phyloP scores from a whole-genome alignment of 1,284 basidiomycete species.

The Apiotrichum siamense region DNA sequence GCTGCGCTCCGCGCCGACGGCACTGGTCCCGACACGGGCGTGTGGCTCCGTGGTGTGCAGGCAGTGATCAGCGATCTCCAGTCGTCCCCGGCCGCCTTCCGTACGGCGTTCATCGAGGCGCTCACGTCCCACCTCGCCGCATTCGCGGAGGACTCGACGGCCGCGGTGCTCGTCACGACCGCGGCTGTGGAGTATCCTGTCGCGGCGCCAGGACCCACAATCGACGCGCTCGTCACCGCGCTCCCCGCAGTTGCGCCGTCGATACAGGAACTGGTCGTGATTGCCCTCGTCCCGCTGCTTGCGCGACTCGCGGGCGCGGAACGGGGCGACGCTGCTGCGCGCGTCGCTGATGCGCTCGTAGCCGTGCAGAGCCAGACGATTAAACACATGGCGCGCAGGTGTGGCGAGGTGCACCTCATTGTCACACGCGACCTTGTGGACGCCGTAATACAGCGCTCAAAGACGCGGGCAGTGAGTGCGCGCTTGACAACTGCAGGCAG shows the following conservation, averaged over 20 bases:
- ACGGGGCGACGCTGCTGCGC: neutral
- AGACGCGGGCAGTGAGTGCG: constrained; percentile 17
- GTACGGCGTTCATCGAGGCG: neutral
- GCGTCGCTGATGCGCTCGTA: neutral
- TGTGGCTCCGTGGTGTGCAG: constrained; percentile 26
- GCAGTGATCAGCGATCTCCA: constrained; percentile 11
- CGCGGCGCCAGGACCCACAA: neutral
- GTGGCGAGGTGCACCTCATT: constrained; percentile 14
- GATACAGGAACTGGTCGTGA: constrained; percentile 27
- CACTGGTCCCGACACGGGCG: neutral
- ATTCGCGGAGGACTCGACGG: constrained; percentile 3
- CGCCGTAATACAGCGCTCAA: constrained; percentile 7
- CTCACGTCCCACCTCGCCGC: neutral
- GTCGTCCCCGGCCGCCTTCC: neutral
- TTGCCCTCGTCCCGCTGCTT: constrained; percentile 18
- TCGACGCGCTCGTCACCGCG: constrained; percentile 1
- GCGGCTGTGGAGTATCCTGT: constrained; percentile 14
- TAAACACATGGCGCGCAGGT: constrained; percentile 16
- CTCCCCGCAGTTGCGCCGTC: constrained; percentile 5
- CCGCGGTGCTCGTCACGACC: constrained; percentile 16
- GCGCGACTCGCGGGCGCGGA: neutral
- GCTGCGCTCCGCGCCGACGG: constrained; percentile 4
- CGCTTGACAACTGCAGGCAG: no score
- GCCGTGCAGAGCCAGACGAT: neutral
- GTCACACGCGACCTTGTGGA: constrained; percentile 11